phyloP scores from a whole-genome alignment of 2,329 filamentous ascomycete species.

The Plenodomus lindquistii region DNA sequence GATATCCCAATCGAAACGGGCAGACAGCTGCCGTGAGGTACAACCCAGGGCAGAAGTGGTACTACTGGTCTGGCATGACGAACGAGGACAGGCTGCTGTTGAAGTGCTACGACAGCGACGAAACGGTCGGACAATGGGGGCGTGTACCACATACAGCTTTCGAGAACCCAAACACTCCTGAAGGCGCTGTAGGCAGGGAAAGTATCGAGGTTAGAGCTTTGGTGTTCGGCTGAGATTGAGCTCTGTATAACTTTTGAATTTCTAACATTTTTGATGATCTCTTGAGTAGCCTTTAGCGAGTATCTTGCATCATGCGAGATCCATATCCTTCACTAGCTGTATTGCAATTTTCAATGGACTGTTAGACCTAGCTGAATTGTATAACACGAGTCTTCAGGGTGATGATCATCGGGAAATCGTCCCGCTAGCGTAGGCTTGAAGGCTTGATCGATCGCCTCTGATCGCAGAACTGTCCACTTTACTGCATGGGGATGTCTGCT shows the following conservation, averaged over 20 bases:
- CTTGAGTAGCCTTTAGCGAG: background rate
- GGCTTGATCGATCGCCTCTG: no score
- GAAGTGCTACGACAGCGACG: constrained; percentile 75
- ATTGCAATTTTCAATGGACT: no score
- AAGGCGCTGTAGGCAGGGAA: constrained; percentile 72
- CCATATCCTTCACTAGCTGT: no score
- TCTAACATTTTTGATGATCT: background rate
- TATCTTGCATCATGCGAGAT: no score
- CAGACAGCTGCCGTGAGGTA: constrained; percentile 73
- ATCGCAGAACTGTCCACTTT: no score
- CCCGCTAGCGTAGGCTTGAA: no score
- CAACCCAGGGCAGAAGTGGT: constrained; percentile 69
- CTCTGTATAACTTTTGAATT: background rate
- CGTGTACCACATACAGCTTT: constrained; percentile 63
- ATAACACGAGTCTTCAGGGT: no score
- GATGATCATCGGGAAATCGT: no score
- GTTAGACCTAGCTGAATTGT: no score
- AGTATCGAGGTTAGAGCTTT: constrained; percentile 88
- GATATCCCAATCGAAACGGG: constrained; percentile 71
- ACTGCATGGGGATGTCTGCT: background rate
- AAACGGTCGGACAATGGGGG: constrained; percentile 45
- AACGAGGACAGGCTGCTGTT: constrained; percentile 73
- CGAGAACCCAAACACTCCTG: constrained; percentile 70
- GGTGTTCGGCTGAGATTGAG: constrained; percentile 66
- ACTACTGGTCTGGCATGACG: constrained; percentile 79